Base-by-base conservation (phyloP, 2,329 filamentous ascomycete species). In the Aspergillus neoniger region DNA sequence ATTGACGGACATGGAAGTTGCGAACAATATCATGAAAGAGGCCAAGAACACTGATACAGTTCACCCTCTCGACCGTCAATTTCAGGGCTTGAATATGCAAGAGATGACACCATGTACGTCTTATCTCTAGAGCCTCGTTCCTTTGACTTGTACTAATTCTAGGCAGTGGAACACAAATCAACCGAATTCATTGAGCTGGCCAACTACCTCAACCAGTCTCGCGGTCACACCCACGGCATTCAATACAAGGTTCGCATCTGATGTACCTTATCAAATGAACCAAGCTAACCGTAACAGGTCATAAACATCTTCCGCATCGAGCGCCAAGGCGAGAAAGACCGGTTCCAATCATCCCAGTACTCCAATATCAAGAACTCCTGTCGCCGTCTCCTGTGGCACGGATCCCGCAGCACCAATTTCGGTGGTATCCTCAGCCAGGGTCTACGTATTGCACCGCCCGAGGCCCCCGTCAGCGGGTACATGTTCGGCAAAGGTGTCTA, bases 401-500 rank as follows among this genome's bases (percentile, higher is more conserved):
- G 92, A 15, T 93, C 90, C 15, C 87, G 91, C 36, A 85, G 83
- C 32, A 95, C 91, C 55, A 96, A 96, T 74, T 96, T 88, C 66
- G 91, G 89, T 70, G 92, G 92, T 70, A 96, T 96, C 61, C 85
- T 96, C 44, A 90, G 87, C 59, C 91, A 96, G 75, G 92, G 92
- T 65, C 84, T 96, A 6, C 89, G 91, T n/a, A 96, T 96, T 65
- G 92, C 92, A 6, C 92, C 92, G 0, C 79, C 79, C 1, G 80
- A 96, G 74, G 92, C 92, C 0, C 92, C 91, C 0, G 87, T 87
- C 0, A 85, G 82, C 4, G 91, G 91, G 1, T 92, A 94, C 79
- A 94, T 94, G 90, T 96, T 96, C 67, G 92, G 89, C 59, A 96
- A 96, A 75, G 92, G 92, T 48, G 90, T 96, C 50, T 96, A 96